Percentiles rank a stretch among this genome's conserved stretches.
Conservation (phyloP, 257 asterid genomes). For the Penstemon davidsonii region DNA sequence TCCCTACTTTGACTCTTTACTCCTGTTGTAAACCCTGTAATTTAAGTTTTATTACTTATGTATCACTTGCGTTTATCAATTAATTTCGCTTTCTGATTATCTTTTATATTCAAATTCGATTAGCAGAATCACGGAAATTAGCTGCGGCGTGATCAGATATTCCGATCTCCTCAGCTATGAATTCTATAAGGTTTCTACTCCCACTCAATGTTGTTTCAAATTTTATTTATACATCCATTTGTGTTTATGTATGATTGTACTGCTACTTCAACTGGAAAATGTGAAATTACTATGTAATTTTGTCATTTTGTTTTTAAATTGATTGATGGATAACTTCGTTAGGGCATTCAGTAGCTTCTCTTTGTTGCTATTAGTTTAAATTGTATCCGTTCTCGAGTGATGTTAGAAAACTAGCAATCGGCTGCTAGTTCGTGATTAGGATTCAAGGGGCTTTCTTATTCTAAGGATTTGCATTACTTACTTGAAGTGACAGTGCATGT, state of each 20-base stretch:
- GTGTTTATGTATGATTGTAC: background rate
- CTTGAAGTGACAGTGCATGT: too few species aligned
- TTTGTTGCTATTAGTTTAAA: background rate
- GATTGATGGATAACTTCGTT: background rate
- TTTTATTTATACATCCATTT: background rate
- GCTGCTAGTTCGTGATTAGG: too few species aligned
- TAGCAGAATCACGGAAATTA: background rate
- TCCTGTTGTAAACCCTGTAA: constrained; percentile 25
- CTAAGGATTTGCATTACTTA: too few species aligned
- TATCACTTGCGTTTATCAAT: background rate
- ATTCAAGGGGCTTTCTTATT: too few species aligned
- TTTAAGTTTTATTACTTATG: background rate
- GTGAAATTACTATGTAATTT: too few species aligned
- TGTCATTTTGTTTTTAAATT: too few species aligned
- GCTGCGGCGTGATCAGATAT: constrained; percentile 22
- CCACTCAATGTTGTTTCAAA: background rate
- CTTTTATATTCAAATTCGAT: background rate
- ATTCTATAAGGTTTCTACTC: constrained; percentile 52
- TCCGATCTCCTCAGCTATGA: constrained; percentile 42
- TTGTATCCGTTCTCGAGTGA: too few species aligned
- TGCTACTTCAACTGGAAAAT: constrained; percentile 5
- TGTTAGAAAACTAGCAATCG: too few species aligned
- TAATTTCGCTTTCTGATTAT: constrained; percentile 2
- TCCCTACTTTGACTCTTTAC: constrained; percentile 5
- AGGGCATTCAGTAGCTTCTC: constrained; percentile 5